Conservation (phyloP, 2,329 filamentous ascomycete species). For the Teratosphaeria nubilosa region DNA sequence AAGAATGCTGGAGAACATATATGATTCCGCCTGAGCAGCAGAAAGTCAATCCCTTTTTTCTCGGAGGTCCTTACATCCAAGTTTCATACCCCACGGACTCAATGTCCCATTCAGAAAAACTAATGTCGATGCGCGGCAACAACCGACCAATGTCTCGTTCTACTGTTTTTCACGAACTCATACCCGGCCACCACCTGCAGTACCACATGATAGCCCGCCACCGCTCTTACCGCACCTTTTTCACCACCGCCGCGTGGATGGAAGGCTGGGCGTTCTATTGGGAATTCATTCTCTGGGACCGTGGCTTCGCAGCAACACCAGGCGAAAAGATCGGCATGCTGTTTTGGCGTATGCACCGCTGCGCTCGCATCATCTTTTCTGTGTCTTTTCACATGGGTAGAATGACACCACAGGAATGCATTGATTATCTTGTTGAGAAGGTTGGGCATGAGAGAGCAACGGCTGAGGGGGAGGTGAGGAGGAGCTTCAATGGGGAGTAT, state of each 20-base stretch:
- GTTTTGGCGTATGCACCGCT: conserved; percentile 55
- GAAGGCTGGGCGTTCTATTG: conserved; percentile 55
- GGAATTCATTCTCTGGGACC: conserved; percentile 50
- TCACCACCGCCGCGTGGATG: conserved; percentile 49
- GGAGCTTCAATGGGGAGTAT: conserved; percentile 48
- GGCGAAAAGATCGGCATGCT: conserved; percentile 48
- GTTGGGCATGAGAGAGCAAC: conserved; percentile 51
- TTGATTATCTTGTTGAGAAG: conserved; percentile 46
- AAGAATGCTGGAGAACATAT: conserved; percentile 45
- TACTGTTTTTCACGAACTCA: conserved; percentile 53
- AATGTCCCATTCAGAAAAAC: conserved; percentile 46
- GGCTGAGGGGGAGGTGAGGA: conserved; percentile 50
- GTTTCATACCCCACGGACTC: conserved; percentile 46
- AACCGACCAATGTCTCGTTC: conserved; percentile 48
- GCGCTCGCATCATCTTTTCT: conserved; percentile 49
- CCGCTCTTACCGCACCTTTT: conserved; percentile 42
- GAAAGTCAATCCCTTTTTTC: conserved; percentile 50
- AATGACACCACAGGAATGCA: conserved; percentile 44
- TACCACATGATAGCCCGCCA: conserved; percentile 39
- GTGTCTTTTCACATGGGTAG: conserved; percentile 48
- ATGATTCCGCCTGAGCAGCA: conserved; percentile 48
- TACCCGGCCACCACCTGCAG: conserved; percentile 50
- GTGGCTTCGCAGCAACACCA: conserved; percentile 40
- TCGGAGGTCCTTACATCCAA: conserved; percentile 44
- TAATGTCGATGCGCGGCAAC: conserved; percentile 52